phyloP scores from a whole-genome alignment of 2,329 filamentous ascomycete species.

The Microdochium paspali region DNA sequence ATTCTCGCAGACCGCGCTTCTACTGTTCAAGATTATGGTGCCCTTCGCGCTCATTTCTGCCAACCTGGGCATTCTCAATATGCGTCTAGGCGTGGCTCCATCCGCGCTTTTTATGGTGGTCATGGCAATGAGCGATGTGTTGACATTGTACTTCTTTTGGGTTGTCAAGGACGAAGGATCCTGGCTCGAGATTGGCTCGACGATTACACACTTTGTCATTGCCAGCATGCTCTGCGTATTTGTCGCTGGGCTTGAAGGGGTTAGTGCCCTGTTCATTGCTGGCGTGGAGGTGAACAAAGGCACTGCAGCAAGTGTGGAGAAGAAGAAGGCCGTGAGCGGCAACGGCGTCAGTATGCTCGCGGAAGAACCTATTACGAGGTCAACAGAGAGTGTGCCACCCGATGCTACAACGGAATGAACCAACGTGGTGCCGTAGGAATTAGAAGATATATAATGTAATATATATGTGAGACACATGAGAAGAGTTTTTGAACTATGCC shows the following conservation, averaged over 20 bases:
- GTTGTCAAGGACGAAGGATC: conserved; percentile 93
- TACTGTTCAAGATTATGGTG: conserved; percentile 83
- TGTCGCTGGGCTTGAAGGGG: conserved; percentile 75
- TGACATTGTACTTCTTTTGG: conserved; percentile 96
- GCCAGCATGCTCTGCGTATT: conserved; percentile 85
- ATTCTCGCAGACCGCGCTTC: conserved; percentile 78
- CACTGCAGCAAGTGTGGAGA: background rate
- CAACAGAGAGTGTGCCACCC: background rate
- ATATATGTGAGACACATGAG: too few relatives aligned
- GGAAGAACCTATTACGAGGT: background rate
- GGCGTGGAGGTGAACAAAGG: conserved; percentile 58
- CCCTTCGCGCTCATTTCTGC: conserved; percentile 89
- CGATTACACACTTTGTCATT: conserved; percentile 92
- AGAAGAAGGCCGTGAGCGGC: background rate
- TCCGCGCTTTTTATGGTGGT: conserved; percentile 90
- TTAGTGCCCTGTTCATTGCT: conserved; percentile 73
- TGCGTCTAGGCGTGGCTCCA: conserved; percentile 71
- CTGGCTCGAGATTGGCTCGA: conserved; percentile 96
- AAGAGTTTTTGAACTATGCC: too few relatives aligned
- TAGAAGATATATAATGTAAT: background rate
- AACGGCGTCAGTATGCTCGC: background rate
- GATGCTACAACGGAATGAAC: background rate
- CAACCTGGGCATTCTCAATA: conserved; percentile 89
- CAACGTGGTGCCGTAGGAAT: too few relatives aligned
- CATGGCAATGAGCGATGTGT: conserved; percentile 81